phyloP scores from a whole-genome alignment of 1,139 yeast genomes.

The Kodamaea derodonti region DNA sequence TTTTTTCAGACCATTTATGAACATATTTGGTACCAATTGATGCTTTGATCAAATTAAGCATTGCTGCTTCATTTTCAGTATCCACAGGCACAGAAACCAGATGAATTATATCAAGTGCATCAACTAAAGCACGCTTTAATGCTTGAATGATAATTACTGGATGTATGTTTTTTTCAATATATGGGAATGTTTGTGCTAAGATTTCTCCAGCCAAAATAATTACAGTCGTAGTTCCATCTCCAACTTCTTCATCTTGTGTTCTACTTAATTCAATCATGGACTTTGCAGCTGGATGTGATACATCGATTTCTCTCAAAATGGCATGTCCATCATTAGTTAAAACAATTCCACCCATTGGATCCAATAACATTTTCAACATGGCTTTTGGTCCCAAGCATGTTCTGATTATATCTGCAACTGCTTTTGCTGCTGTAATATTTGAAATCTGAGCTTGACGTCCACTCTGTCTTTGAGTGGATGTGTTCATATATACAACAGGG shows the following conservation, averaged over 20 bases:
- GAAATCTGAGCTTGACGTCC: constrained; percentile 98
- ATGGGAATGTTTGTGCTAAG: constrained; percentile 91
- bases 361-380: constrained; percentile 95
- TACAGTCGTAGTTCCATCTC: constrained; percentile 97
- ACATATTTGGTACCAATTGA: constrained; percentile 96
- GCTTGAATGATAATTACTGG: constrained; percentile 97
- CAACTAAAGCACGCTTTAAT: constrained; percentile 82
- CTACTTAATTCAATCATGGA: constrained; percentile 96
- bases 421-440: constrained; percentile 97
- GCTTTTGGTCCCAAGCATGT: constrained; percentile 99
- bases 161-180: constrained; percentile 89
- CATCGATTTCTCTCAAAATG: constrained; percentile 82
- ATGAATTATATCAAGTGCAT: constrained; percentile 86
- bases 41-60: constrained; percentile 82
- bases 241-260: constrained; percentile 99
- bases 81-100: constrained; percentile 85
- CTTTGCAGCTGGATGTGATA: constrained; percentile 97
- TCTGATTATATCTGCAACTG: constrained; percentile 94
- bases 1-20: constrained; percentile 83
- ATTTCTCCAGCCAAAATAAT: constrained; percentile 95
- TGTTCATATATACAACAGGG: constrained; percentile 55
- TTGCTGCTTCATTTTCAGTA: constrained; percentile 75
- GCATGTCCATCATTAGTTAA: constrained; percentile 98
- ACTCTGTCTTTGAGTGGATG: constrained; percentile 88
- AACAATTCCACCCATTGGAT: constrained; percentile 98